A percentile compares a stretch with the other conserved stretches of the same genome.
Evolutionary conservation across 2,329 filamentous ascomycete genomes (phyloP).

Genomic region (Fusarium beomiforme): DNA sequence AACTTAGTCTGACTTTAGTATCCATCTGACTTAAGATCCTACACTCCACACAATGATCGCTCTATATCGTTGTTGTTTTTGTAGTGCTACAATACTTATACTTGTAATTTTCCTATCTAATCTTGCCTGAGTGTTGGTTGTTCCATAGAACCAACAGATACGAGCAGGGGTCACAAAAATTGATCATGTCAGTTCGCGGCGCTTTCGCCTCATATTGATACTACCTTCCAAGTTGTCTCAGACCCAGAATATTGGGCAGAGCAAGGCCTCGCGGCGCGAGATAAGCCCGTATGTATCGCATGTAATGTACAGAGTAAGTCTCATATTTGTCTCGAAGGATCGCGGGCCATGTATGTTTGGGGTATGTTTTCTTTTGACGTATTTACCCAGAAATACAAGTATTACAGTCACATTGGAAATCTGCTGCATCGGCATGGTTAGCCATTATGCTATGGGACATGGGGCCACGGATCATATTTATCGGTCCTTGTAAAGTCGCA

Average conservation of each 20-base stretch:
- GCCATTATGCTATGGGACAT: not conserved
- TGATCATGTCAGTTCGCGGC: not conserved
- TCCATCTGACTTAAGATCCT: not conserved
- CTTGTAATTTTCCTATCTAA: not conserved
- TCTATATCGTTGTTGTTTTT: not conserved
- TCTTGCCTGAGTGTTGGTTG: not conserved
- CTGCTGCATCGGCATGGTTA: not conserved
- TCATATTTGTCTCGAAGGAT: not conserved
- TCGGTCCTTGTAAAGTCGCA: not conserved
- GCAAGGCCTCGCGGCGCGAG: not conserved
- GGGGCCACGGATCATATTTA: not conserved
- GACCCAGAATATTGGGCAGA: not conserved
- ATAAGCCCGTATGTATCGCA: not conserved
- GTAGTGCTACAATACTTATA: not conserved
- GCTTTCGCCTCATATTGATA: not conserved
- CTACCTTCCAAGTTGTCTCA: not conserved
- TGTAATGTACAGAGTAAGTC: not conserved
- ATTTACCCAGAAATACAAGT: not conserved
- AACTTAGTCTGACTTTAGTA: not conserved
- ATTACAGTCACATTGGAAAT: not conserved
- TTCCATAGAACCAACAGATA: not conserved
- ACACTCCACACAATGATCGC: not conserved
- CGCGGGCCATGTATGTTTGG: not conserved
- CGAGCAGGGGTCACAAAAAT: not conserved
- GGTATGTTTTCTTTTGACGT: not conserved